Conservation (phyloP, 2,329 filamentous ascomycete genomes). For the Dactylellina sp. region DNA sequence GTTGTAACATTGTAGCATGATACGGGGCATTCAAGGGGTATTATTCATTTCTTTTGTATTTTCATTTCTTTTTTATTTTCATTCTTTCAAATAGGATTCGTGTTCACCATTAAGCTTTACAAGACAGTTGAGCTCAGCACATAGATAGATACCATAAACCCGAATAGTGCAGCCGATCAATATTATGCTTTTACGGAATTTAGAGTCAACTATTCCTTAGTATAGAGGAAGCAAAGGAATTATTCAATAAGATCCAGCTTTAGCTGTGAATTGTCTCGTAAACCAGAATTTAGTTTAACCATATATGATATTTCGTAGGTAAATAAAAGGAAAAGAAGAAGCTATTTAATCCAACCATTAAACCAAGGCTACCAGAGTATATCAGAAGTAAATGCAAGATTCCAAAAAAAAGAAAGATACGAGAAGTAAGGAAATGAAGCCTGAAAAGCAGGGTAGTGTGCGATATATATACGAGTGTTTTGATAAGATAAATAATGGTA, state of each 20-base stretch:
- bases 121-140: too few species aligned
- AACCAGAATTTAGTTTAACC: conserved; percentile 18
- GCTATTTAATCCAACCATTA: conserved; percentile 27
- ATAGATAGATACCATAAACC: too few species aligned
- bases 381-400: conserved; percentile 1
- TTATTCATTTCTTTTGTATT: conserved; percentile 1
- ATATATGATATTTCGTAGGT: not conserved
- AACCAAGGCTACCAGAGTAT: conserved; percentile 25
- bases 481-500: conserved; percentile 17
- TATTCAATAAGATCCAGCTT: conserved; percentile 1
- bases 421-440: conserved; percentile 1
- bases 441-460: conserved; percentile 3
- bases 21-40: not conserved
- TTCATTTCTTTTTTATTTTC: not conserved
- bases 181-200: too few species aligned
- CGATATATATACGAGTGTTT: conserved; percentile 19
- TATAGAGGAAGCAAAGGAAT: not conserved
- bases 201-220: too few species aligned
- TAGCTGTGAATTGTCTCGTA: conserved; percentile 13
- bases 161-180: too few species aligned
- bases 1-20: not conserved
- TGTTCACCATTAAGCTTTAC: too few species aligned
- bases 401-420: not conserved
- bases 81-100: too few species aligned
- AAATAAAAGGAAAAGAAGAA: conserved; percentile 9